Base-by-base conservation (phyloP, 2,329 filamentous ascomycete species). In the Colletotrichum chrysophilum region DNA sequence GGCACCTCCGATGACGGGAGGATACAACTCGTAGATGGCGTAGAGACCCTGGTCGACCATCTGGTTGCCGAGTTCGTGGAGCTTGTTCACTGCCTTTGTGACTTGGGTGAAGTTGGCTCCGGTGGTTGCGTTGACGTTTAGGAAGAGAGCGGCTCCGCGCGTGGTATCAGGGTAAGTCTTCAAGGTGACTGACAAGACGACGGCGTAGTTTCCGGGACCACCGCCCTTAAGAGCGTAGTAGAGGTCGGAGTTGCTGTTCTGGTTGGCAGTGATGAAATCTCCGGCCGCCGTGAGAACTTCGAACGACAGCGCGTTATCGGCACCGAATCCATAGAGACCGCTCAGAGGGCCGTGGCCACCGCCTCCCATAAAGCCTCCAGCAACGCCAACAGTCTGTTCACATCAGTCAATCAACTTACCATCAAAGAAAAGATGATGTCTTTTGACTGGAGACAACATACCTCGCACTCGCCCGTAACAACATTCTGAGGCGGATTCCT, bases 291-390 rank as follows among this genome's bases (percentile, higher is more conserved):
- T 88, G 18, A 91, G 80, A 4, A 88, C 85, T n/a, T 88, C 83
- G 77, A 84, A 87, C 30, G 87, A 83, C 4, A 91, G 81, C 0
- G 87, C 86, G 66, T 89, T 87, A 77, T 91, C 89, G 3, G 88
- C 88, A 5, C 80, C 78, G 64, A 79, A 71, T 5, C 90, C 90
- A 62, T 88, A 85, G 13, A 83, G 81, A 3, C 86, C 87, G 5
- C 83, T 83, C 24, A 89, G 81, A 0, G 87, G 84, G 0, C 86
- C 87, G 78, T 92, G 91, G 1, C 91, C 91, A 14, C 90, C 91
- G 6, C 91, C 91, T 80, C 91, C 89, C 2, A 87, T 87, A 74
- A 91, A 92, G 3, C 91, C 92, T n/a, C 92, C 92, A 2, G 90
- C 88, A 16, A 92, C 80, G 8, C 91, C 91, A 3, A 93, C 91